Conservation (phyloP, 23 red algal species). For the Porphyridium purpureum region DNA sequence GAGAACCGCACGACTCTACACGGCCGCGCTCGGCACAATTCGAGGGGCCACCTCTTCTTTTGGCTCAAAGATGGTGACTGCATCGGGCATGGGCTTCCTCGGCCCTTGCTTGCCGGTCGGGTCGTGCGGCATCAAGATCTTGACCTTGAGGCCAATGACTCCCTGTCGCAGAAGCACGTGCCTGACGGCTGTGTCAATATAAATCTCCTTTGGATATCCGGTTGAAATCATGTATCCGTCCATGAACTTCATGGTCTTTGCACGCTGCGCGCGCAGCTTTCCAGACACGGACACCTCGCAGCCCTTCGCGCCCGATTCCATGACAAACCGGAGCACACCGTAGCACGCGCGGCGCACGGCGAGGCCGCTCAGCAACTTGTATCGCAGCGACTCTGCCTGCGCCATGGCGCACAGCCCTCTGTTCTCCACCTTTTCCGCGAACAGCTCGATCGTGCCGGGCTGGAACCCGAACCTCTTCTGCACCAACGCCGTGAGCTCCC, state of each 20-base stretch:
- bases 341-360: conserved; percentile 95
- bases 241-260: conserved; percentile 99
- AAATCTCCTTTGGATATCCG: conserved; percentile 77
- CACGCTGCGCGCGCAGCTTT: conserved; percentile 94
- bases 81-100: conserved; percentile 80
- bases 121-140: conserved; percentile 99
- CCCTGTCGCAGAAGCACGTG: conserved; percentile 95
- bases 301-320: conserved; percentile 56
- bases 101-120: conserved; percentile 82
- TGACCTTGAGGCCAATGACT: conserved; percentile 98
- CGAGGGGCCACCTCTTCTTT: conserved; percentile 77
- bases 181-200: conserved; percentile 76
- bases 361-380: conserved; percentile 92
- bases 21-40: not conserved
- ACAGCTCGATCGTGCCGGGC: conserved; percentile 75
- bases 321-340: conserved; percentile 96
- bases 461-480: conserved; percentile 92
- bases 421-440: conserved; percentile 87
- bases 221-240: conserved; percentile 99
- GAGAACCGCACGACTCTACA: too few species aligned
- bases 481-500: conserved; percentile 91
- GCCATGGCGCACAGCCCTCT: conserved; percentile 97
- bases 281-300: conserved; percentile 85
- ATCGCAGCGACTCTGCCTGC: conserved; percentile 91
- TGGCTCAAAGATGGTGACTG: conserved; percentile 72